A percentile compares a stretch with the other conserved stretches of the same genome.
These are phyloP conservation scores for Trichoderma koningii DNA, from an alignment of 2,329 filamentous ascomycete species.

Conservation along the genomic window DNA sequence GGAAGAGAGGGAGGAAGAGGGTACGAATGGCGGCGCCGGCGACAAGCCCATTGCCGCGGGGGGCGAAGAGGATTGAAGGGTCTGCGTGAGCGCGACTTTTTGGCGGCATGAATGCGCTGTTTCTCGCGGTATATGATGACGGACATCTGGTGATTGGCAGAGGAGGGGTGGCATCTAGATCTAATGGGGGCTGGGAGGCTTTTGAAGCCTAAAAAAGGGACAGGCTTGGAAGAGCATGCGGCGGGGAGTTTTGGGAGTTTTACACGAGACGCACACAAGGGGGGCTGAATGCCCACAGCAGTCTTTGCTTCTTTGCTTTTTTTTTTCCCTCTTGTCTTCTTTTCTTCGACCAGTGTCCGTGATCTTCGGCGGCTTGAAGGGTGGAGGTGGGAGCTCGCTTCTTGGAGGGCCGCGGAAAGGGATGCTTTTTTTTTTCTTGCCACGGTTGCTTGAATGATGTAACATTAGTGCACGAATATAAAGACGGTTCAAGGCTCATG, in stretches of 20 bases:
- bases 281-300: background rate
- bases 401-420: background rate
- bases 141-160: background rate
- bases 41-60: constrained; percentile 3
- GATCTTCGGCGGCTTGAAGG: background rate
- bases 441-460: background rate
- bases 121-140: background rate
- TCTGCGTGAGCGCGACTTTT: too few relatives aligned
- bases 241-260: constrained; percentile 18
- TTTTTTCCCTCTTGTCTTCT: background rate
- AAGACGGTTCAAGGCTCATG: background rate
- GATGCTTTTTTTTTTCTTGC: too few relatives aligned
- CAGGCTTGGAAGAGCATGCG: constrained; percentile 2
- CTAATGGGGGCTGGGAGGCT: background rate
- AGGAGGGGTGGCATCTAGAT: background rate
- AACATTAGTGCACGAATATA: constrained; percentile 1
- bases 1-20: constrained; percentile 36
- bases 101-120: background rate
- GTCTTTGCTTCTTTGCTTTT: background rate
- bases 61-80: background rate
- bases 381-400: background rate
- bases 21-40: constrained; percentile 31
- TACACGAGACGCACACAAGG: background rate
- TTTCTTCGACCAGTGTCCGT: background rate
- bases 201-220: background rate